Evolutionary conservation across 306 rosid genomes (phyloP).

Genomic region (Gynostemma pentaphyllum): DNA sequence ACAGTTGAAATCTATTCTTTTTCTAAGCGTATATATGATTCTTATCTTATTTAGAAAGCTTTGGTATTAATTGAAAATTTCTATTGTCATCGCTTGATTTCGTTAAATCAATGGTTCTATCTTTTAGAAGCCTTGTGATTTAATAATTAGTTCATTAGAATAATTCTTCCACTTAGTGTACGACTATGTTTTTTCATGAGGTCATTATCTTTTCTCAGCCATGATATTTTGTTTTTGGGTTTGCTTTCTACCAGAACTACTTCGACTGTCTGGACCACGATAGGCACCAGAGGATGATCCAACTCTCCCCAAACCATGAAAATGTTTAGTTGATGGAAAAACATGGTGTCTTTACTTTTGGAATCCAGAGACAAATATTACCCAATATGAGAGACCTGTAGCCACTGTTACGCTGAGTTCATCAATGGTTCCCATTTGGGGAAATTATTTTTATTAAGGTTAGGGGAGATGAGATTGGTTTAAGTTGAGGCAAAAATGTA

Average conservation of each 20-base stretch:
- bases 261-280: conserved; percentile 78
- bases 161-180: not conserved
- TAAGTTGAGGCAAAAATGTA: no score
- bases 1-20: not conserved
- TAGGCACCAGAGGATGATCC: conserved; percentile 96
- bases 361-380: conserved; percentile 96
- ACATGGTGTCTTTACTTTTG: conserved; percentile 96
- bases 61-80: not conserved
- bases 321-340: conserved; percentile 94
- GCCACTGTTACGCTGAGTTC: conserved; percentile 36
- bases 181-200: no score
- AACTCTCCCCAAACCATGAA: conserved; percentile 92
- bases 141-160: not conserved
- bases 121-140: not conserved
- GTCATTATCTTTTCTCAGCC: not conserved
- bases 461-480: no score
- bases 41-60: no score
- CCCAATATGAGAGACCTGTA: conserved; percentile 83
- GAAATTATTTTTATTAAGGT: no score
- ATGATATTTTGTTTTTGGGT: not conserved
- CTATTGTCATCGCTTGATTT: not conserved
- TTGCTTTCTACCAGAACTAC: conserved; percentile 64
- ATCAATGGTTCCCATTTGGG: conserved; percentile 37
- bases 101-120: not conserved
- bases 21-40: no score